Percentiles rank a stretch among this genome's conserved stretches.
phyloP scores from a whole-genome alignment of 768 basidiomycete genomes.

The Boletus bicolor region DNA sequence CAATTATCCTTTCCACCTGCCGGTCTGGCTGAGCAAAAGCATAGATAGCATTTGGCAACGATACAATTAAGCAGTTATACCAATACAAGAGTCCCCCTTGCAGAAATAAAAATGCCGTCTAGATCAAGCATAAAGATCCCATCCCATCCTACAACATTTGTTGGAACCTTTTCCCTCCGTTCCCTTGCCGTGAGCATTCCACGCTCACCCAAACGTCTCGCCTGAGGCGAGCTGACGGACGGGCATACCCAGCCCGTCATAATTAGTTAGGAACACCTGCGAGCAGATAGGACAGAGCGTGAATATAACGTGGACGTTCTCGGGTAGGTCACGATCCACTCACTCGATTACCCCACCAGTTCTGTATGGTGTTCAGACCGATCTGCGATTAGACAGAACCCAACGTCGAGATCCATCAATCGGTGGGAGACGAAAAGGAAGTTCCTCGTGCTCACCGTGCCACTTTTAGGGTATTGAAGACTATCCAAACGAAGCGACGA shows the following conservation, averaged over 20 bases:
- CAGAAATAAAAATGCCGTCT: not conserved
- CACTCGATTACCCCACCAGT: constrained; percentile 32
- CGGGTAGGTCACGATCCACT: not conserved
- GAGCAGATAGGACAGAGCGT: not conserved
- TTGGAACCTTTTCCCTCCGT: not conserved
- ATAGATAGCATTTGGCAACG: too few species aligned
- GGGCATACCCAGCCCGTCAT: constrained; percentile 24
- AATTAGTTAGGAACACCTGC: constrained; percentile 23
- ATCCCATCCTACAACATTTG: not conserved
- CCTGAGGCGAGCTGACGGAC: constrained; percentile 25
- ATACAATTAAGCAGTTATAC: not conserved
- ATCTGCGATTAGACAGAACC: constrained; percentile 12
- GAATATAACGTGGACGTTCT: not conserved
- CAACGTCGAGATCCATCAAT: not conserved
- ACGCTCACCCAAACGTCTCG: constrained; percentile 20
- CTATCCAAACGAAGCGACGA: constrained; percentile 3
- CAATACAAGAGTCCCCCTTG: not conserved
- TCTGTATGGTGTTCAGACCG: constrained; percentile 14
- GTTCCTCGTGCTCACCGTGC: constrained; percentile 15
- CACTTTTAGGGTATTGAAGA: constrained; percentile 27
- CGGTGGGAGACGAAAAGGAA: not conserved
- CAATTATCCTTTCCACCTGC: too few species aligned
- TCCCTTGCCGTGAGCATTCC: not conserved
- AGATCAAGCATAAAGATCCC: not conserved
- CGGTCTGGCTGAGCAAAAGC: too few species aligned